These are phyloP conservation scores for Trypanosoma melophagium DNA, from an alignment of 208 protist species.

Conservation along the genomic window DNA sequence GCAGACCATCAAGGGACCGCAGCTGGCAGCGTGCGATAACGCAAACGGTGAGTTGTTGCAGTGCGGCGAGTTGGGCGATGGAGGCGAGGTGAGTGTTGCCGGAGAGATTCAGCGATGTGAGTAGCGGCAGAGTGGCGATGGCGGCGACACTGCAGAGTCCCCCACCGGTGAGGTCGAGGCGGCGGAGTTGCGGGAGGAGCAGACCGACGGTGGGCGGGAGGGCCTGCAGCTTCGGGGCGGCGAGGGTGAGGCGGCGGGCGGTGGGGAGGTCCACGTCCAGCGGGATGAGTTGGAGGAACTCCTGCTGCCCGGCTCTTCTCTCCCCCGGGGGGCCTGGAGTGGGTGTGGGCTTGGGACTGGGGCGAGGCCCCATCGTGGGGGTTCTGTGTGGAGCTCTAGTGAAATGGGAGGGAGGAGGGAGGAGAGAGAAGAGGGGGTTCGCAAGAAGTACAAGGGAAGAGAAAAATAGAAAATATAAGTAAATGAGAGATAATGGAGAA, in stretches of 20 bases:
- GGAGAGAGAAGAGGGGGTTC: too few species aligned
- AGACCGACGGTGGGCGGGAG: slow-evolving; percentile 52
- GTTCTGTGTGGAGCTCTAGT: too few species aligned
- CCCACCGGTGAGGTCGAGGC: slow-evolving; percentile 72
- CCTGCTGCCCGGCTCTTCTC: slow-evolving; percentile 15
- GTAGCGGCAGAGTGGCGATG: slow-evolving; percentile 43
- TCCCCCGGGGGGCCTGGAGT: too few species aligned
- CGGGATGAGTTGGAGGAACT: slow-evolving; percentile 68
- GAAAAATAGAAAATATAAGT: too few species aligned
- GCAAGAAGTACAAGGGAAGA: too few species aligned
- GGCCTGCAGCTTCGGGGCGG: slow-evolving; percentile 37
- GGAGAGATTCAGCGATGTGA: slow-evolving; percentile 71
- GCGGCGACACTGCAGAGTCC: slow-evolving; percentile 47
- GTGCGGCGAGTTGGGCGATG: slow-evolving; percentile 43
- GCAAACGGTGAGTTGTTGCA: slow-evolving; percentile 59
- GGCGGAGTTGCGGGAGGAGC: slow-evolving; percentile 59
- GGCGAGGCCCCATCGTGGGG: too few species aligned
- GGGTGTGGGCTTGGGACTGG: too few species aligned
- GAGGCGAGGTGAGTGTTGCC: slow-evolving; percentile 44
- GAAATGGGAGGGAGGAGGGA: too few species aligned
- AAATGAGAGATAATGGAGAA: too few species aligned
- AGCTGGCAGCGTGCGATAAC: slow-evolving; percentile 64
- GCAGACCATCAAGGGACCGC: slow-evolving; percentile 57
- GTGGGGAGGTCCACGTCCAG: slow-evolving; percentile 74
- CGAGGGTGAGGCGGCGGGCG: slow-evolving; percentile 51